Evolutionary conservation across 164 flowering plant genomes (phyloP).

Genomic region (Nymphaea colorata): DNA sequence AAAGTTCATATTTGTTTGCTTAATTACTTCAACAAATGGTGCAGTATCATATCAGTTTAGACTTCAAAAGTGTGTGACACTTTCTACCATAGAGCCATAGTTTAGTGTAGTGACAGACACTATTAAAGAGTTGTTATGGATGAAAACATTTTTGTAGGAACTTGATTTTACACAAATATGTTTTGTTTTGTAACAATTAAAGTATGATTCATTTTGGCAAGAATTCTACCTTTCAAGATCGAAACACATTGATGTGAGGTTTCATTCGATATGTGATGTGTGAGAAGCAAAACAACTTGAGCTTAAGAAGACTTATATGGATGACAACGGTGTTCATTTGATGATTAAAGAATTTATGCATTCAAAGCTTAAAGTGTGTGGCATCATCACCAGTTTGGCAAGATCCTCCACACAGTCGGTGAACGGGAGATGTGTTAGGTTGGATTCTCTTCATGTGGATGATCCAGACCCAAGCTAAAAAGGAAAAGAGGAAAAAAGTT

Average conservation of each 20-base stretch:
- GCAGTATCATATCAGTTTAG: not conserved
- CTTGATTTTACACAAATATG: conserved; percentile 1
- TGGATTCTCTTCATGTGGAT: not conserved
- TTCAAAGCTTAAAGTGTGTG: not conserved
- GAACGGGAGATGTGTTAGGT: not conserved
- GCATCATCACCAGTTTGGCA: not conserved
- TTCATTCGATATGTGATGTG: conserved; percentile 1
- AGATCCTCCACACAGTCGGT: not conserved
- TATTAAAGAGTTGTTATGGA: conserved; percentile 2
- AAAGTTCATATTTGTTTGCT: not conserved
- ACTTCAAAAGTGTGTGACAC: not conserved
- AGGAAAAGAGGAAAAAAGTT: too few species aligned
- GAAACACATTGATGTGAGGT: conserved; percentile 1
- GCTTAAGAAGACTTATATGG: not conserved
- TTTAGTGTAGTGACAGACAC: not conserved
- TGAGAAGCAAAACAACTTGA: not conserved
- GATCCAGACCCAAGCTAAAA: too few species aligned
- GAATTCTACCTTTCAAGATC: conserved; percentile 1
- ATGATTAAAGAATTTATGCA: not conserved
- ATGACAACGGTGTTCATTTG: not conserved
- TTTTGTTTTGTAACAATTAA: not conserved
- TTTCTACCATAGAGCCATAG: not conserved
- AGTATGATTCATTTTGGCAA: conserved; percentile 1
- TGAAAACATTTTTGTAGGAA: conserved; percentile 1
- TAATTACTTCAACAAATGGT: not conserved